A percentile compares a stretch with the other conserved stretches of the same genome.
Evolutionary conservation across 2,329 filamentous ascomycete genomes (phyloP).

Genomic region (Torrubiella hemipterigena): DNA sequence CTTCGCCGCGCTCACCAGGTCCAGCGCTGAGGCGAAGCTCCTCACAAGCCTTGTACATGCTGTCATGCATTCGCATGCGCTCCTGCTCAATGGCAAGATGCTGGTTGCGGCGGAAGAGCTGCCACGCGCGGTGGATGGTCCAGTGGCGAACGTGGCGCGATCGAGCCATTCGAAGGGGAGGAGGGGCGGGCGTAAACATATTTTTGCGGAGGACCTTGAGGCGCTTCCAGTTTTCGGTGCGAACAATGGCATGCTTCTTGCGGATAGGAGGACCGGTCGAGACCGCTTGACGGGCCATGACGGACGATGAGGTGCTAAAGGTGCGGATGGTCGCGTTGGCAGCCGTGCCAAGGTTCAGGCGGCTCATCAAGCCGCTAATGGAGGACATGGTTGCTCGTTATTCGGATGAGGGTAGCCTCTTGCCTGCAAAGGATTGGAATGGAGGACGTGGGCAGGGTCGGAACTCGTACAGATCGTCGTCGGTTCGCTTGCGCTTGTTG

Average conservation of each 20-base stretch:
- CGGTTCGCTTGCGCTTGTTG: no score
- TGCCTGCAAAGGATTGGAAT: no score
- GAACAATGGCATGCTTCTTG: slow-evolving; percentile 14
- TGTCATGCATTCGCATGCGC: slow-evolving; percentile 67
- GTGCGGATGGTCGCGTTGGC: slow-evolving; percentile 14
- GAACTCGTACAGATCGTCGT: no score
- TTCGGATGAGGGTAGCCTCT: no score
- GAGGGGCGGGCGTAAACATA: slow-evolving; percentile 38
- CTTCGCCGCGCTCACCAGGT: slow-evolving; percentile 45
- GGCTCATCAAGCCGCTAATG: no score
- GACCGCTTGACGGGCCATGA: slow-evolving; percentile 16
- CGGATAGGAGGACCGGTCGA: slow-evolving; percentile 10
- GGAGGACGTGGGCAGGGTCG: no score
- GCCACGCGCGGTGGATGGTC: slow-evolving; percentile 97
- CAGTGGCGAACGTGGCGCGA: slow-evolving; percentile 85
- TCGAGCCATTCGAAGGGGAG: slow-evolving; percentile 78
- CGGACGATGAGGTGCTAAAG: slow-evolving; percentile 19
- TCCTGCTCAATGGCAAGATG: slow-evolving; percentile 53
- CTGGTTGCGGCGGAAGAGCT: slow-evolving; percentile 62
- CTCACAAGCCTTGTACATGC: slow-evolving; percentile 79
- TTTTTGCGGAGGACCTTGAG: slow-evolving; percentile 32
- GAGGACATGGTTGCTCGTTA: no score
- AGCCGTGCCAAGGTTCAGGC: no score
- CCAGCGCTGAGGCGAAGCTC: slow-evolving; percentile 55
- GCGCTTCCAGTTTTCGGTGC: slow-evolving; percentile 26